Percentiles rank a stretch among this genome's conserved stretches.
phyloP scores from a whole-genome alignment of 371 early-diverging fungal genomes.

The Rhizomucor pusillus region DNA sequence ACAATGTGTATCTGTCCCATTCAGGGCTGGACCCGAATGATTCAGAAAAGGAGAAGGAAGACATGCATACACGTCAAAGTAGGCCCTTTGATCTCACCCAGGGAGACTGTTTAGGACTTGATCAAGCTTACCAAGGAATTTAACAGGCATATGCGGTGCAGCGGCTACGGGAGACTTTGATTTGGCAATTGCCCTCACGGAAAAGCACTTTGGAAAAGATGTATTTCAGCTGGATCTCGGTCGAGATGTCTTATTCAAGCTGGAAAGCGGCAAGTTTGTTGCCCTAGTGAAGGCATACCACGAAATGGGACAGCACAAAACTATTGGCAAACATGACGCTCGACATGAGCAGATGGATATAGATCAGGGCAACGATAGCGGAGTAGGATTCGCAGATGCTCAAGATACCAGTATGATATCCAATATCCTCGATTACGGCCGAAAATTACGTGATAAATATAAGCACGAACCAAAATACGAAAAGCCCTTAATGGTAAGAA shows the following conservation, averaged over 20 bases:
- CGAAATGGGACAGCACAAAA: no score
- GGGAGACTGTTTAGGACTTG: not conserved
- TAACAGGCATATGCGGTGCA: constrained; percentile 61
- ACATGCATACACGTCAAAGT: constrained; percentile 34
- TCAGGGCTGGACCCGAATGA: constrained; percentile 9
- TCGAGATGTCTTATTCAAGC: not conserved
- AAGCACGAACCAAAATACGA: not conserved
- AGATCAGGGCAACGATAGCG: no score
- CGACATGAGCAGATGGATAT: no score
- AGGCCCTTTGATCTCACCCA: constrained; percentile 3
- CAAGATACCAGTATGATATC: no score
- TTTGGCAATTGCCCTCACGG: constrained; percentile 54
- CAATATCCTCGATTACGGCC: no score
- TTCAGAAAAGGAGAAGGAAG: constrained; percentile 17
- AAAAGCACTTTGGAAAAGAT: no score
- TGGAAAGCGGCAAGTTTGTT: no score
- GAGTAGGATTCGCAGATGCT: no score
- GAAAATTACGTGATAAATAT: no score
- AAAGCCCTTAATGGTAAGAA: no score
- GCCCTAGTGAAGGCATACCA: no score
- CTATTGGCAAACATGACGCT: no score
- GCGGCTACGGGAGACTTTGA: constrained; percentile 75
- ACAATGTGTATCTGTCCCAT: constrained; percentile 5
- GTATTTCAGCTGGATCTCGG: not conserved
- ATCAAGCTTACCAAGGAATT: not conserved